phyloP scores from a whole-genome alignment of 2,329 filamentous ascomycete genomes.

The Aspergillus cejpii region DNA sequence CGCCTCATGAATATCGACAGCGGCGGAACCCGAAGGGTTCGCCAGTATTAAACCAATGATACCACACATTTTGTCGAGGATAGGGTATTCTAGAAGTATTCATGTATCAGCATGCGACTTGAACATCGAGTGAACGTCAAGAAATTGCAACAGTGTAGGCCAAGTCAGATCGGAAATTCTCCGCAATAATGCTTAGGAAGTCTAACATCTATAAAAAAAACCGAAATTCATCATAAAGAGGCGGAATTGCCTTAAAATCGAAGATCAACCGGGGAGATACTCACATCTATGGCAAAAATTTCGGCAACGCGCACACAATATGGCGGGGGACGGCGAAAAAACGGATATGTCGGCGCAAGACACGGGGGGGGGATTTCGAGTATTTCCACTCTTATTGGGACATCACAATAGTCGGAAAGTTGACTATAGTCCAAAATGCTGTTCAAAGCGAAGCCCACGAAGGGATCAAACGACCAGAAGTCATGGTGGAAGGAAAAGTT shows the following conservation, averaged over 20 bases:
- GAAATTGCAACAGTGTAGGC: constrained; percentile 6
- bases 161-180: constrained; percentile 33
- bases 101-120: constrained; percentile 13
- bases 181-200: constrained; percentile 42
- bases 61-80: constrained; percentile 51
- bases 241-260: constrained; percentile 14
- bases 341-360: background rate
- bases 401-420: constrained; percentile 15
- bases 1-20: constrained; percentile 62
- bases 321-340: background rate
- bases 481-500: constrained; percentile 18
- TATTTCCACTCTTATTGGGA: constrained; percentile 11
- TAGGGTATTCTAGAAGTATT: constrained; percentile 18
- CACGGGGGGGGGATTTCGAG: background rate
- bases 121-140: constrained; percentile 8
- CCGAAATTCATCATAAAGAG: constrained; percentile 37
- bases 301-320: background rate
- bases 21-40: constrained; percentile 47
- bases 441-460: constrained; percentile 18
- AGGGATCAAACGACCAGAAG: constrained; percentile 16
- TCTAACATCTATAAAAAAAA: constrained; percentile 46
- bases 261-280: constrained; percentile 7
- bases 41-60: constrained; percentile 57
- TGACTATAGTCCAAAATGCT: constrained; percentile 7
- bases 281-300: background rate